Evolutionary conservation across 441 rosid genomes (phyloP).

Genomic region (Gossypium schwendimanii): DNA sequence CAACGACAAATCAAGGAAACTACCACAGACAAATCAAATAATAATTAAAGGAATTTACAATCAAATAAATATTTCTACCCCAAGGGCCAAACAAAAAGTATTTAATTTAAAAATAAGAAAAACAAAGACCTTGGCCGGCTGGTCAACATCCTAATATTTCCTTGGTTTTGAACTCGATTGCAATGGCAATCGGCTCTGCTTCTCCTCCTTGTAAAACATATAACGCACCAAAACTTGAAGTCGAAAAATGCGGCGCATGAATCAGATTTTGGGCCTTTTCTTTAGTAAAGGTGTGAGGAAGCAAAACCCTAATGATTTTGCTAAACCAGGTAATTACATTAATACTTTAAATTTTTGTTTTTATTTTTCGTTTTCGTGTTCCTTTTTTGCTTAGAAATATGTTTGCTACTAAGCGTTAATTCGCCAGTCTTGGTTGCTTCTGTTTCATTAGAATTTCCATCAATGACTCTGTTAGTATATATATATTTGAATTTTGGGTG

Average conservation of each 20-base stretch:
- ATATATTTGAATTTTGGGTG: background rate
- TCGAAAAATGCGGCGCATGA: background rate
- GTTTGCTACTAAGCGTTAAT: background rate
- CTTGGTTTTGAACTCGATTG: background rate
- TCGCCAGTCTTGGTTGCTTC: background rate
- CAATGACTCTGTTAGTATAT: background rate
- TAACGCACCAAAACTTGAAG: background rate
- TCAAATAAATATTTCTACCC: no score
- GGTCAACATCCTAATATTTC: background rate
- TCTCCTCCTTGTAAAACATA: background rate
- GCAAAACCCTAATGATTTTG: background rate
- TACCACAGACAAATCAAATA: no score
- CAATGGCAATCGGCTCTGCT: background rate
- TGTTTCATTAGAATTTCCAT: background rate
- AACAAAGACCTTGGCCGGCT: conserved; percentile 1
- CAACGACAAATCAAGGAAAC: no score
- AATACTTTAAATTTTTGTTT: background rate
- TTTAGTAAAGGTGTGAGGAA: background rate
- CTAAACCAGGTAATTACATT: background rate
- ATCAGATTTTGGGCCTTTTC: background rate
- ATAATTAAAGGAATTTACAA: no score
- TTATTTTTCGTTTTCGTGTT: background rate
- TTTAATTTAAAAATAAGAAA: background rate
- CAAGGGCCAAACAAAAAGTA: no score
- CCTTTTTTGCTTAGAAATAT: background rate